These are phyloP conservation scores for Boletus rufocinnamomeus DNA, from an alignment of 768 basidiomycete species.

Conservation along the genomic window DNA sequence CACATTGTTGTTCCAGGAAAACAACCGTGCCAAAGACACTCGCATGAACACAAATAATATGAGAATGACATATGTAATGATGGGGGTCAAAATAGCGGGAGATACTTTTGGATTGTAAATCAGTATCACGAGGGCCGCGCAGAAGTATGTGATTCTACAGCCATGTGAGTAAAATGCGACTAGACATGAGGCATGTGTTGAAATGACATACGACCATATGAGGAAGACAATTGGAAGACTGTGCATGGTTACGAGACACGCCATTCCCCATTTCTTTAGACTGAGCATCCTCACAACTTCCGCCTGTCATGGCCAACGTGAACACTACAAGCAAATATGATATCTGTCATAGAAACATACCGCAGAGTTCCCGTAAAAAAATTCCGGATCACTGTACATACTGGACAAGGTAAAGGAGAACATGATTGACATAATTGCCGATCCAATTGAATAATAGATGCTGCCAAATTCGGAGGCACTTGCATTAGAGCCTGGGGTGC, in stretches of 20 bases:
- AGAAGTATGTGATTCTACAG: no score
- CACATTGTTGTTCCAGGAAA: no score
- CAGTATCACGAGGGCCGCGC: no score
- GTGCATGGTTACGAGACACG: conserved; percentile 14
- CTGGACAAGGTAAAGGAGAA: background rate
- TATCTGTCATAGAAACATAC: background rate
- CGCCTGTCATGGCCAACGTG: background rate
- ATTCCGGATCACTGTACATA: background rate
- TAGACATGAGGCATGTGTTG: no score
- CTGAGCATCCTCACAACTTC: conserved; percentile 1
- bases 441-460: background rate
- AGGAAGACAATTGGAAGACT: conserved; percentile 16
- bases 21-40: no score
- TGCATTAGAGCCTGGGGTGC: background rate
- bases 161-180: no score
- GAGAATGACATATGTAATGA: no score
- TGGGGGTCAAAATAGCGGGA: no score
- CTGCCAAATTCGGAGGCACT: background rate
- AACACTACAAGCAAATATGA: background rate
- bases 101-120: no score
- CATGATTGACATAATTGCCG: background rate
- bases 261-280: conserved; percentile 5
- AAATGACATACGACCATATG: conserved; percentile 18
- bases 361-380: background rate
- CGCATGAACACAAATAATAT: no score